A percentile compares a stretch with the other conserved stretches of the same genome.
phyloP scores from a whole-genome alignment of 225 moss, liverwort and hornwort genomes.

The Ulota crispa region DNA sequence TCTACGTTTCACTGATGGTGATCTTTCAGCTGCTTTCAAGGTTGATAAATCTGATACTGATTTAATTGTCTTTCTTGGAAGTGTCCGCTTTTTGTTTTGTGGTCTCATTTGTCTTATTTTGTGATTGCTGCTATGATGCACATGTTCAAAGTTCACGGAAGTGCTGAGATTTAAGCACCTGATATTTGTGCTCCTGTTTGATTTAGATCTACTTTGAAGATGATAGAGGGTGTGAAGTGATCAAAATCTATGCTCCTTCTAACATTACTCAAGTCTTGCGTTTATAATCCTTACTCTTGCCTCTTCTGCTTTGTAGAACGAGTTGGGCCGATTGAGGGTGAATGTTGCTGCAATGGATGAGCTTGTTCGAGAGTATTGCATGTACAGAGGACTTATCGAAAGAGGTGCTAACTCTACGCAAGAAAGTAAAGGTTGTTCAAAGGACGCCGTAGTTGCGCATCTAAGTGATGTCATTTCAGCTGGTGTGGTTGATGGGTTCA shows the following conservation, averaged over 20 bases:
- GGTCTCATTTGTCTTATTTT: background rate
- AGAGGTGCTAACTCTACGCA: slow-evolving; percentile 39
- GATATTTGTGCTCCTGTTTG: background rate
- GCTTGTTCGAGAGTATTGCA: slow-evolving; percentile 73
- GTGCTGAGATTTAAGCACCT: background rate
- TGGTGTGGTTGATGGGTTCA: slow-evolving; percentile 62
- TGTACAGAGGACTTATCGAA: slow-evolving; percentile 76
- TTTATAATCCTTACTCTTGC: slow-evolving; percentile 12
- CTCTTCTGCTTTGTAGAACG: slow-evolving; percentile 56
- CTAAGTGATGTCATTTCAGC: slow-evolving; percentile 60
- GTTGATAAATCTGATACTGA: slow-evolving; percentile 23
- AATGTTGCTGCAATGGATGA: slow-evolving; percentile 63
- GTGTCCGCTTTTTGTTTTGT: background rate
- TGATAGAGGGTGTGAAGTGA: background rate
- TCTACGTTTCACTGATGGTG: slow-evolving; percentile 68
- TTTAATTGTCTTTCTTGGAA: background rate
- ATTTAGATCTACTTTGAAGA: slow-evolving; percentile 15
- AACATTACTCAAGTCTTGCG: background rate
- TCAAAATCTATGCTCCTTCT: background rate
- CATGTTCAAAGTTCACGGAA: background rate
- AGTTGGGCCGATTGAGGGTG: slow-evolving; percentile 72
- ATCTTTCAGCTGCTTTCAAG: slow-evolving; percentile 70
- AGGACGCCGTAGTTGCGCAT: slow-evolving; percentile 56
- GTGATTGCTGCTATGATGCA: background rate
- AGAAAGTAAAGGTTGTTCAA: slow-evolving; percentile 36